These are phyloP conservation scores for Volvox reticuliferus DNA, from an alignment of 139 green algal species.

Conservation along the genomic window DNA sequence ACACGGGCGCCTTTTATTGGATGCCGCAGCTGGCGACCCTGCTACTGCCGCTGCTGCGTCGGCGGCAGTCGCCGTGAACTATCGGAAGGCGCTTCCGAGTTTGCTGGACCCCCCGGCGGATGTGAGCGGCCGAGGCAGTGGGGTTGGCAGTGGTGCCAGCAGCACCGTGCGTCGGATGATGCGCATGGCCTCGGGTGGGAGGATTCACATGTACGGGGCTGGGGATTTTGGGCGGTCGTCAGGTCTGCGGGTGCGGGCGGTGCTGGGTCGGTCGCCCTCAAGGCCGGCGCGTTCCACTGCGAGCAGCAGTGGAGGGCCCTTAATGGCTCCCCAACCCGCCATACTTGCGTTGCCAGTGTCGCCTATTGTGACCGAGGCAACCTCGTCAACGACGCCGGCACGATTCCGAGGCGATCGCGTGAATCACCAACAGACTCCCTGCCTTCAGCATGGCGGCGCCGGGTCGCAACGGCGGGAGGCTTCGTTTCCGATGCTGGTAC, in stretches of 20 bases:
- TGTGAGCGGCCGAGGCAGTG: background rate
- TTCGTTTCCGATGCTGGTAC: background rate
- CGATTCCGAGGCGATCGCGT: background rate
- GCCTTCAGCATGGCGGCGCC: background rate
- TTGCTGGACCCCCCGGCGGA: background rate
- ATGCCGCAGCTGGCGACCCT: background rate
- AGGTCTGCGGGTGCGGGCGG: constrained; percentile 2
- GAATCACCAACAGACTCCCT: background rate
- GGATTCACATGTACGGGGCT: background rate
- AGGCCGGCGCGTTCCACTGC: background rate
- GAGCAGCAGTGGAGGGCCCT: background rate
- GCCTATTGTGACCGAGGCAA: background rate
- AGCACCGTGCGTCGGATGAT: background rate
- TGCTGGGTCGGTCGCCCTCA: constrained; percentile 12
- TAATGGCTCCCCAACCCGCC: background rate
- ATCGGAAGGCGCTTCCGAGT: background rate
- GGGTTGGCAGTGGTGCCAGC: background rate
- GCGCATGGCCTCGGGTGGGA: background rate
- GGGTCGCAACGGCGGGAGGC: background rate
- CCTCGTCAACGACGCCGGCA: background rate
- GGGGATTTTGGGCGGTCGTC: background rate
- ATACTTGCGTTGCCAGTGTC: background rate
- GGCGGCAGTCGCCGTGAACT: background rate
- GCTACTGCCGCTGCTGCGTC: background rate
- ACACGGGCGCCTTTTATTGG: background rate